Evolutionary conservation across 106 monocot genomes (phyloP), one percentile per base, ranked within the genome.

Genomic region (Ottelia alismoides): DNA sequence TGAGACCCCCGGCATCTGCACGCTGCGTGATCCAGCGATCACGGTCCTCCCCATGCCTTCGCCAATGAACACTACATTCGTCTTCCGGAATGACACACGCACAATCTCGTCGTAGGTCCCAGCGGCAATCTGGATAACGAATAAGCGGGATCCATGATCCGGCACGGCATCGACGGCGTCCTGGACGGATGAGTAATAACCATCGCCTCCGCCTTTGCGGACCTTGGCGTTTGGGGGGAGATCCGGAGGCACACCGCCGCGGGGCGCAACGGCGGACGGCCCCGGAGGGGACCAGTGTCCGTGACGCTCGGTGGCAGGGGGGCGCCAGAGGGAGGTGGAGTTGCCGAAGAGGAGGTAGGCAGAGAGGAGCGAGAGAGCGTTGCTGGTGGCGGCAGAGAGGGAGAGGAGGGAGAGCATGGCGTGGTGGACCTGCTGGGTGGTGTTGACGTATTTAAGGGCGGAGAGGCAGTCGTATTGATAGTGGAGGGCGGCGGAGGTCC

Each of bases 391-490:
- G 52, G 66, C 47, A 44, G 27, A 31, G 55, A 79, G 62, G 28
- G 60, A 28, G 52, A 51, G n/a, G 25, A 81, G 56, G 45, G 47
- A 72, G 17, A 65, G 24, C 81, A 75, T 78, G 23, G 78, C 74
- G 49, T 59, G 56, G 45, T 67, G 46, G 19, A 82, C 57, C 43
- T 70, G 66, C 1, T 31, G 25, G 26, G 77, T 77, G 50, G 55
- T 56, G 32, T 87, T 81, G 23, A 82, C 81, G 54, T 87, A 81
- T 53, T 69, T 72, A 53, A 78, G 78, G 2, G 75, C 81, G 40
- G 77, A 81, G 78, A 79, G 78, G 65, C 86, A 81, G 64, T 74
- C 71, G 65, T 81, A 78, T 57, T 77, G 77, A 53, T 86, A 81
- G 31, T 77, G 70, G 20, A 81, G 56, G 27, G 74, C 74, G 18